Evolutionary conservation across 2,329 filamentous ascomycete genomes (phyloP), one percentile per base, ranked within the genome.

Genomic region (Helicocarpus griseus): DNA sequence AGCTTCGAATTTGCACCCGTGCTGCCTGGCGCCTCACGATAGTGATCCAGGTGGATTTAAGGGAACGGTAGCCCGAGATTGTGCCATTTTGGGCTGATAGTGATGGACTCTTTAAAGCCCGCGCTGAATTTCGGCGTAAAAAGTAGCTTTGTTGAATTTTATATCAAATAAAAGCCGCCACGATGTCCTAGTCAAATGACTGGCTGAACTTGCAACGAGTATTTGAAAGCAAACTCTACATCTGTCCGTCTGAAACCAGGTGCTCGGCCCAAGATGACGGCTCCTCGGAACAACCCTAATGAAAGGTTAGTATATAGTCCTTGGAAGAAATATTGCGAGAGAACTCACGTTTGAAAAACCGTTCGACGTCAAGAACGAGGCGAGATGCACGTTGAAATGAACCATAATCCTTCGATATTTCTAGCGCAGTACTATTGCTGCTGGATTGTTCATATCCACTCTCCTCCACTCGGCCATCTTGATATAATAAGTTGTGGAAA

Each of bases 261-360:
- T 3, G 64, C 63, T n/a, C 64, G 60, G 14, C 64, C 64, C 2
- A 67, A 56, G 39, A 65, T 60, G n/a, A 62, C 57, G 31, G 61
- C 43, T 19, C 60, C 60, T 31, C 55, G 47, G 2, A 63, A 53
- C 35, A 67, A 60, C 9, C 56, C 61, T 61, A 19, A 21, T 17
- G n/a, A 21, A 5, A 21, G n/a, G 44, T 54, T 26, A 43, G 9
- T 21, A 28, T 39, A 21, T 39, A 21, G 9, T n/a, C n/a, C n/a
- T n/a, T n/a, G n/a, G 33, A 1, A 53, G 36, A 24, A 31, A 19
- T 21, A 36, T 49, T 22, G 11, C 22, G 21, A 44, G 5, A 3
- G 22, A 17, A n/a, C 59, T 59, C 48, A 62, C 60, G 24, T 13
- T 59, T 51, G 40, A 62, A 61, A 39, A 62, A 63, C 38, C 52